Conservation (phyloP, 2,329 filamentous ascomycete species). For the Botrytis byssoidea region DNA sequence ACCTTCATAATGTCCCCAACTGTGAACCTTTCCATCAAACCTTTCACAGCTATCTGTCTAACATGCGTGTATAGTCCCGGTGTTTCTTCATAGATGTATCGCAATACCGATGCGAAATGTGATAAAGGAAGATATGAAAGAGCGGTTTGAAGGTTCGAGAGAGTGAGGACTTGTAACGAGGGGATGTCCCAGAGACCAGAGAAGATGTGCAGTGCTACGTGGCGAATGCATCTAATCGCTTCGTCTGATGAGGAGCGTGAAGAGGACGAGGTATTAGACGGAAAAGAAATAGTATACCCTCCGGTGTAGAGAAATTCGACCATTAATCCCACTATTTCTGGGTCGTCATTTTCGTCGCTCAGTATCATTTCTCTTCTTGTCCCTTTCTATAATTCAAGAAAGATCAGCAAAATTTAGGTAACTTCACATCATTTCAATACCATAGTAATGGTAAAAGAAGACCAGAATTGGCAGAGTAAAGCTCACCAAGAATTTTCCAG, state of each 20-base stretch:
- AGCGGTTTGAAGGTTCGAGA: not conserved
- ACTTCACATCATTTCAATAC: not conserved
- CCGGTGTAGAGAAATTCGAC: slow-evolving; percentile 14
- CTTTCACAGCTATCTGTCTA: not conserved
- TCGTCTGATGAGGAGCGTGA: not conserved
- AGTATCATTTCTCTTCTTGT: not conserved
- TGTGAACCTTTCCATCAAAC: not conserved
- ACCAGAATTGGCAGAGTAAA: not conserved
- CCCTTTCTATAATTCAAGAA: not conserved
- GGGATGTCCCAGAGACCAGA: not conserved
- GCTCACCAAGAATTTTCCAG: not conserved
- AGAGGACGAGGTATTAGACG: not conserved
- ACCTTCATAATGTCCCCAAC: not conserved
- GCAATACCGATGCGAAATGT: not conserved
- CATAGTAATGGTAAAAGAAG: not conserved
- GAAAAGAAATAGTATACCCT: not conserved
- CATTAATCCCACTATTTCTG: slow-evolving; percentile 13
- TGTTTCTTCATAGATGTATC: not conserved
- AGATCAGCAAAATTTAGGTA: not conserved
- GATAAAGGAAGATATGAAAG: not conserved
- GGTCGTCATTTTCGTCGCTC: slow-evolving; percentile 3
- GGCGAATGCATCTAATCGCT: not conserved
- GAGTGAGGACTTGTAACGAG: not conserved
- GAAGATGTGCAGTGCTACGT: not conserved
- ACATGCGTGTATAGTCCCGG: not conserved